Evolutionary conservation across 352 stramenopile genomes (phyloP), one percentile per base, ranked within the genome.

Genomic region (Phytophthora fragariae): DNA sequence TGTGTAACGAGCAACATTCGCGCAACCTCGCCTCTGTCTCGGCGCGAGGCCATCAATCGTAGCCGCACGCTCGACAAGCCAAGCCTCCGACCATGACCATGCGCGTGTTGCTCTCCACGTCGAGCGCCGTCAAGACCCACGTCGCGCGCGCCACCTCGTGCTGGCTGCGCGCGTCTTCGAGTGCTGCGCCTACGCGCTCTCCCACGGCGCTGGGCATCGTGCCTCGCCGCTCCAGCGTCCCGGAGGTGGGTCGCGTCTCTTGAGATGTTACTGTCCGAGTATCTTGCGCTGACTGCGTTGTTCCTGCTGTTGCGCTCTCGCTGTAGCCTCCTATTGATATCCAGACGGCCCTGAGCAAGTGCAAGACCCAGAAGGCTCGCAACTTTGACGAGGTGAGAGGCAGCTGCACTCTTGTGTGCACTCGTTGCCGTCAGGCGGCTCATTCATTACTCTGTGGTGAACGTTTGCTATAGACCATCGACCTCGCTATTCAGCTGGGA

Each of bases 361-460:
- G 86, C 82, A 92, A 93, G 80, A 37, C 81, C 41, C 72, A 84
- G 35, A 82, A 86, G 12, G 68, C 73, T 63, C 85, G 86, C 80
- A 96, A 96, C 63, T 96, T 96, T 72, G 88, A 96, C 65, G 90
- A 96, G 84, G 87, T 94, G 50, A 71, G 47, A n/a, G 54, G 24
- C 10, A 57, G 17, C 9, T 17, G 27, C 24, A 39, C 53, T 2
- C 7, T 21, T 47, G 15, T 41, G 41, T 29, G 9, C 54, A 17
- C 17, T 29, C 17, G 5, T 10, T 63, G 6, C 11, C n/a, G 17
- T 27, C 27, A n/a, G 15, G 12, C 41, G 19, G 31, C 53, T 5
- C 24, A 47, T 33, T 73, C 17, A 74, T 44, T 50, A 12, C 70
- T 59, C 27, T 57, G 54, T 56, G 31, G 11, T 61, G 14, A 31